Conservation (phyloP, 83 land plant genomes). For the Isoetes engelmannii region DNA sequence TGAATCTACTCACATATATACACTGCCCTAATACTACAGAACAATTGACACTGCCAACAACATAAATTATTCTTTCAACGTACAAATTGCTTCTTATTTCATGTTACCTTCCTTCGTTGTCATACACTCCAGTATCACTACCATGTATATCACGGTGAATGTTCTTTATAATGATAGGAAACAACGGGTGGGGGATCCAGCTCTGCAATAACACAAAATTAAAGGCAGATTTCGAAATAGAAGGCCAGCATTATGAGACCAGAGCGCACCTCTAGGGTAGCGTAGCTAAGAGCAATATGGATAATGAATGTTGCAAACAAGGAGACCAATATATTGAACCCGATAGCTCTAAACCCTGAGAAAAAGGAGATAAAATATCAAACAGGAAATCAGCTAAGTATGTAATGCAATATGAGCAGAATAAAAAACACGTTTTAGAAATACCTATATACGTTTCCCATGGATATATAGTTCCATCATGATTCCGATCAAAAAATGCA, state of each 20-base stretch:
- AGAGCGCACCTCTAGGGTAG: slow-evolving; percentile 17
- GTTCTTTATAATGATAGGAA: slow-evolving; percentile 17
- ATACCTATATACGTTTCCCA: slow-evolving; percentile 53
- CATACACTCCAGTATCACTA: slow-evolving; percentile 26
- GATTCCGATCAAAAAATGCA: slow-evolving; percentile 49
- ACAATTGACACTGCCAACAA: too few relatives aligned
- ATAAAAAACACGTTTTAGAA: neutral
- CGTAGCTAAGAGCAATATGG: slow-evolving; percentile 23
- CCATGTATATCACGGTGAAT: slow-evolving; percentile 21
- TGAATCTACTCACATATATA: too few relatives aligned
- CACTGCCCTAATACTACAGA: too few relatives aligned
- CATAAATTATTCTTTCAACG: too few relatives aligned
- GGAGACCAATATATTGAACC: slow-evolving; percentile 17
- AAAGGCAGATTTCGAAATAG: neutral
- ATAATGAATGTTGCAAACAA: slow-evolving; percentile 24
- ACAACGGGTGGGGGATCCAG: slow-evolving; percentile 15
- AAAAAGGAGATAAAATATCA: neutral
- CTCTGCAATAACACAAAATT: slow-evolving; percentile 9
- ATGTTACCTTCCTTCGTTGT: slow-evolving; percentile 17
- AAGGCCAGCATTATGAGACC: neutral
- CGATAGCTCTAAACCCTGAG: slow-evolving; percentile 22
- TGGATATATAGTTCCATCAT: slow-evolving; percentile 56
- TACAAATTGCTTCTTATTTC: too few relatives aligned
- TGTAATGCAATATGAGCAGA: neutral
- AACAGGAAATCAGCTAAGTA: too few relatives aligned